Evolutionary conservation across 371 early-diverging fungal genomes (phyloP).

Genomic region (Rhizopus microsporus): DNA sequence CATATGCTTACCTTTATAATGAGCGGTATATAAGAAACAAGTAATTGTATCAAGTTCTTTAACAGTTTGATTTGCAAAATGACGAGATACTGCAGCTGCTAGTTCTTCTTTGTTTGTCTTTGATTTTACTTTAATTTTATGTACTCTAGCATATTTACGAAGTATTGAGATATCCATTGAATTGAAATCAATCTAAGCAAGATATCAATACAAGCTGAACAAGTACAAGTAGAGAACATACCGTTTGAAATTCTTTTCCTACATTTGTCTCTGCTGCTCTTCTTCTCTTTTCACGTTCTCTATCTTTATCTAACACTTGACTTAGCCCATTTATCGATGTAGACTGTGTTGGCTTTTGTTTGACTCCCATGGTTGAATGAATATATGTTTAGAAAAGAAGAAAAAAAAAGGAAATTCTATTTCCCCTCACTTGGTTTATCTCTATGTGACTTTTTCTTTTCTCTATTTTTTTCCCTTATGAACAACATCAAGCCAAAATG

Average conservation of each 20-base stretch:
- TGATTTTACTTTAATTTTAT: slow-evolving; percentile 38
- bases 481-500: slow-evolving; percentile 30
- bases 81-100: slow-evolving; percentile 48
- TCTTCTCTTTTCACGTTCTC: slow-evolving; percentile 49
- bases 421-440: too few species aligned
- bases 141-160: slow-evolving; percentile 49
- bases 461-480: background rate
- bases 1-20: slow-evolving; percentile 40
- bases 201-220: background rate
- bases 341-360: slow-evolving; percentile 35
- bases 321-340: slow-evolving; percentile 16
- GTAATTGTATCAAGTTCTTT: slow-evolving; percentile 53
- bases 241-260: slow-evolving; percentile 55
- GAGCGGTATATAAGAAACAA: slow-evolving; percentile 51
- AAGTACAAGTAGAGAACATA: slow-evolving; percentile 14
- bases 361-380: slow-evolving; percentile 29
- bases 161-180: slow-evolving; percentile 41
- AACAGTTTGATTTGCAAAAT: slow-evolving; percentile 51
- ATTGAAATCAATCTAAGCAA: slow-evolving; percentile 47
- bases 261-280: slow-evolving; percentile 39
- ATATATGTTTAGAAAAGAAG: slow-evolving; percentile 3
- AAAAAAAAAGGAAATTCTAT: background rate
- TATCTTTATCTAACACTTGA: slow-evolving; percentile 31
- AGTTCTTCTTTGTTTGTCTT: slow-evolving; percentile 46
- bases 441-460: too few species aligned